Percentiles rank a stretch among this genome's conserved stretches.
Evolutionary conservation across 2,329 filamentous ascomycete species (phyloP).

Genomic region (Teratosphaeria epicoccoides): DNA sequence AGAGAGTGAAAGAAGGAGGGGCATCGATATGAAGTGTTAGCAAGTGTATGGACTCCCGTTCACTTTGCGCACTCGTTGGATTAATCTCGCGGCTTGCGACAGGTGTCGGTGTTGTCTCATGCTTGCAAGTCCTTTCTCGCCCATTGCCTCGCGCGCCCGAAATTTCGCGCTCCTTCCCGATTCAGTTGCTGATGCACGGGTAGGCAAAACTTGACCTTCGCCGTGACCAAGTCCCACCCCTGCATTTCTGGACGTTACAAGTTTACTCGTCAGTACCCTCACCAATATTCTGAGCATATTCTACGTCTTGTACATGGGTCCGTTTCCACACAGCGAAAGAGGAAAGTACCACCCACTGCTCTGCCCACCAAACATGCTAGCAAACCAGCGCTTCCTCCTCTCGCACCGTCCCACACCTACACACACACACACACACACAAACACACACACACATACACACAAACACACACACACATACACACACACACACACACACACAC

Average conservation of each 20-base stretch:
- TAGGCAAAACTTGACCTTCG: too few species aligned
- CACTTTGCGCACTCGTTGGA: neutral
- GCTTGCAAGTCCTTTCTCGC: neutral
- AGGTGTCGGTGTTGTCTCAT: neutral
- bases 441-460: neutral
- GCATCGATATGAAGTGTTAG: conserved; percentile 73
- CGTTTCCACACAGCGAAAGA: neutral
- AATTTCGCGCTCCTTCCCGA: neutral
- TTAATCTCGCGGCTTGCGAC: neutral
- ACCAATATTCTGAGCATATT: neutral
- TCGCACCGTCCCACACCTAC: too few species aligned
- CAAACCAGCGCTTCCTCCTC: too few species aligned
- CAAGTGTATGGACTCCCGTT: neutral
- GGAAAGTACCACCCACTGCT: too few species aligned
- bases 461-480: neutral
- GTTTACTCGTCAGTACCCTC: neutral
- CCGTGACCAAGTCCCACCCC: too few species aligned
- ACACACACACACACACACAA: neutral
- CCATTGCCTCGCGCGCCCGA: neutral
- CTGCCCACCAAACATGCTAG: neutral
- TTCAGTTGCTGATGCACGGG: neutral
- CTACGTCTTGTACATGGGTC: neutral
- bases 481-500: neutral
- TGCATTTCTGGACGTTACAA: neutral
- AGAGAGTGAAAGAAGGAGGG: conserved; percentile 70